Evolutionary conservation across 192 early-diverging fungal genomes (phyloP), one percentile per base, ranked within the genome.

Genomic region (Coemansia sp.): DNA sequence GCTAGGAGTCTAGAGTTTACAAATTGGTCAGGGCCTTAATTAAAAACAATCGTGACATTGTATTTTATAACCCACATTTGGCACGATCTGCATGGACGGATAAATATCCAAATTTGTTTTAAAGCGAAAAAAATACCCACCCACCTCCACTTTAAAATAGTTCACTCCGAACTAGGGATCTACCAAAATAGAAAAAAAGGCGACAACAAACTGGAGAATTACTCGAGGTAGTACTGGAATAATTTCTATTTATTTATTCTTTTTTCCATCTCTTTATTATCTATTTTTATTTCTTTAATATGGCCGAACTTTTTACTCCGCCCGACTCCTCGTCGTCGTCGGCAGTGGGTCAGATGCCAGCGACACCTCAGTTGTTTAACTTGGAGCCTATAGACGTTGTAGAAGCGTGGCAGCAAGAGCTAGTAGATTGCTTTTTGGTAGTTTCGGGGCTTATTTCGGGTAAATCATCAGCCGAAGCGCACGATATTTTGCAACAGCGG

Each of bases 401-500:
- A 4, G 86, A 87, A 16, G 47, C 64, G 0, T 78, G 79, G 72
- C 80, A 87, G 68, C 76, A 85, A 74, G 89, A 88, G 62, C 78
- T 89, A 64, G 67, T 65, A 0, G 55, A 69, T 11, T 72, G 76
- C 52, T 70, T 70, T 67, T 62, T 72, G 0, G 39, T 61, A 7
- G 64, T 89, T 6, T 52, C 47, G 57, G 68, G 69, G 5, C 62
- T 83, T 3, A 10, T 84, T 8, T 58, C 65, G 0, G 86, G 85
- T 16, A 85, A 79, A 65, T 74, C 89, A 8, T 81, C 87, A 41
- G 68, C 76, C n/a, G 90, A 92, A 31, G 71, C 84, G 8, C 91
- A 92, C 69, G 87, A 87, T 31, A 70, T 75, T 22, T 70, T 92
- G 24, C 88, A 90, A 57, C 89, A 88, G 13, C 68, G 57, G 46